Percentiles rank a stretch among this genome's conserved stretches.
Conservation (phyloP, 148 eudicot genomes). For the Cornus florida region DNA sequence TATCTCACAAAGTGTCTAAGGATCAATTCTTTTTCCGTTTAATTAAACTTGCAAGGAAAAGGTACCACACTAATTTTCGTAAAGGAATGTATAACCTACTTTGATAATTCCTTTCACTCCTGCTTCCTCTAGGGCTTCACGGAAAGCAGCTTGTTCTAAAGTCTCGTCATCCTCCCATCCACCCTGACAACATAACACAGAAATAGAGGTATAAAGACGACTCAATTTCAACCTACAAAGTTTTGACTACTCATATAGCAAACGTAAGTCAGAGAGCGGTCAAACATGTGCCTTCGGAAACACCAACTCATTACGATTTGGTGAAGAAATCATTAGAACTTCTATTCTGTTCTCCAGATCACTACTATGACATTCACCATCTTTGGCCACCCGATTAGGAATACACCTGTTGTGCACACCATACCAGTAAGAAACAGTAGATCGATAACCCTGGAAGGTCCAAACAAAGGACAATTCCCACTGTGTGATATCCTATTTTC, state of each 20-base stretch:
- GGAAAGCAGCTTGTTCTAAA: conserved; percentile 53
- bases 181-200: conserved; percentile 26
- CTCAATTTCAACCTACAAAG: not conserved
- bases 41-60: too few relatives aligned
- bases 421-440: not conserved
- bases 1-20: not conserved
- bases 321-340: conserved; percentile 45
- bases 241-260: not conserved
- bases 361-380: conserved; percentile 6
- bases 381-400: conserved; percentile 27
- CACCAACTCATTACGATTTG: conserved; percentile 42
- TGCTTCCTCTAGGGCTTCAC: conserved; percentile 62
- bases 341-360: conserved; percentile 28
- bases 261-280: not conserved
- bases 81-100: conserved; percentile 17
- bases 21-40: too few relatives aligned
- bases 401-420: conserved; percentile 34
- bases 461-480: too few relatives aligned
- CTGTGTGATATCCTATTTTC: too few relatives aligned
- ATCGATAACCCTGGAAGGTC: not conserved
- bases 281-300: conserved; percentile 36
- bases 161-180: conserved; percentile 64
- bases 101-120: conserved; percentile 48
- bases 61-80: too few relatives aligned
- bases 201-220: too few relatives aligned